Conservation (phyloP, 805 yeast genomes). For the Sungouiozyma ichnusensis region DNA sequence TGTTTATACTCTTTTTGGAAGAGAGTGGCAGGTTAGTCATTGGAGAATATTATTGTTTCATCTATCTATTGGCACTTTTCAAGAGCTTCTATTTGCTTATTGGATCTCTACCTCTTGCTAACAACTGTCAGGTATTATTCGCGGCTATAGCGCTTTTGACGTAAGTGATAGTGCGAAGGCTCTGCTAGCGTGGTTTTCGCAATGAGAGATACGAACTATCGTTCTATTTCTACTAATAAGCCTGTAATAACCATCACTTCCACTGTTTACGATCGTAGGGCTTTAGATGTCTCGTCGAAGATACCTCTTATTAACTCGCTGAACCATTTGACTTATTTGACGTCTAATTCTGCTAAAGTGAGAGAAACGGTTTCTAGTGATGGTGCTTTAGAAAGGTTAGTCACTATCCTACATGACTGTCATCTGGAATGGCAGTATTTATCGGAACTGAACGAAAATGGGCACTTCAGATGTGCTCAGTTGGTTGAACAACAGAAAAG, state of each 20-base stretch:
- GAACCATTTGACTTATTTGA: constrained; percentile 79
- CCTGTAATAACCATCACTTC: constrained; percentile 91
- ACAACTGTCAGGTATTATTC: no score
- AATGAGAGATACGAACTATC: constrained; percentile 88
- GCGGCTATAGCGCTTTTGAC: no score
- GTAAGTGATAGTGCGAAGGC: no score
- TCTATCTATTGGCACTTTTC: no score
- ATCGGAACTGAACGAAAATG: constrained; percentile 11
- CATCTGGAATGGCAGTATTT: constrained; percentile 27
- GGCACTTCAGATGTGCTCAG: constrained; percentile 13
- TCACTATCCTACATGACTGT: constrained; percentile 78
- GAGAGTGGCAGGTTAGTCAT: no score
- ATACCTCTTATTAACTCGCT: constrained; percentile 85
- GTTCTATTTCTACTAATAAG: constrained; percentile 64
- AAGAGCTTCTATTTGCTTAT: no score
- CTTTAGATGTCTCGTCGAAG: constrained; percentile 81
- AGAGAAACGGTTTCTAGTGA: constrained; percentile 82
- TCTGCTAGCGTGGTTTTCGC: no score
- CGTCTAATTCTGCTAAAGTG: constrained; percentile 77
- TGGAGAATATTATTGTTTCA: no score
- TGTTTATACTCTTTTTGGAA: no score
- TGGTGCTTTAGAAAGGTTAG: constrained; percentile 86
- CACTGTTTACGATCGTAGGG: constrained; percentile 82
- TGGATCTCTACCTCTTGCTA: no score
- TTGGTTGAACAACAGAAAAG: constrained; percentile 26